phyloP scores from a whole-genome alignment of 768 basidiomycete species.

The Boletellus ananas region DNA sequence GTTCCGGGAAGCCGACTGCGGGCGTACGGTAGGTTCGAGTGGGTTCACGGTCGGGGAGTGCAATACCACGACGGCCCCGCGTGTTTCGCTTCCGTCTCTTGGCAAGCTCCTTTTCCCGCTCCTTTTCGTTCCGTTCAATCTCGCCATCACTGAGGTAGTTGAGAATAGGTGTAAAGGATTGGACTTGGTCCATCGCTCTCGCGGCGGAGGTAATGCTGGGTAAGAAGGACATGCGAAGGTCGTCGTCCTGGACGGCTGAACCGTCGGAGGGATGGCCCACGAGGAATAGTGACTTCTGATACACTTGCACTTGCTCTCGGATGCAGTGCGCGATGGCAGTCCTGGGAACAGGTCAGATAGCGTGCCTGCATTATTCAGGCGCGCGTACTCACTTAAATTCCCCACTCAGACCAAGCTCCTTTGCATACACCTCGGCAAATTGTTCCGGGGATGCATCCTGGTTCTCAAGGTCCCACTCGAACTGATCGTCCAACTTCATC shows the following conservation, averaged over 20 bases:
- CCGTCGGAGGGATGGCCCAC: constrained; percentile 86
- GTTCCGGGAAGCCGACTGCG: constrained; percentile 78
- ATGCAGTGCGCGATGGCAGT: constrained; percentile 95
- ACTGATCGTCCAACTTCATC: constrained; percentile 92
- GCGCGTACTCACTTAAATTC: constrained; percentile 76
- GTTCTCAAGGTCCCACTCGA: constrained; percentile 96
- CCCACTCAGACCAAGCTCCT: constrained; percentile 83
- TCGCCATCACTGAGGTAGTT: constrained; percentile 87
- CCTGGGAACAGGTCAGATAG: constrained; percentile 40
- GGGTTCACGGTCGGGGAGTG: constrained; percentile 89
- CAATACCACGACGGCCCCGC: constrained; percentile 73
- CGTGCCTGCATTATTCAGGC: not conserved
- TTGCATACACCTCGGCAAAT: constrained; percentile 83
- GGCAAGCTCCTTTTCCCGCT: constrained; percentile 89
- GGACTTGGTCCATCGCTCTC: constrained; percentile 73
- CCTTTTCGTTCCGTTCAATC: constrained; percentile 84
- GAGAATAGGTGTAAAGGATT: constrained; percentile 82
- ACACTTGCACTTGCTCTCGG: constrained; percentile 89
- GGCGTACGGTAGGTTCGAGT: constrained; percentile 89
- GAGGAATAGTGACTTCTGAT: constrained; percentile 88
- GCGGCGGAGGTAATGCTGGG: constrained; percentile 71
- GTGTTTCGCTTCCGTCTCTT: constrained; percentile 83
- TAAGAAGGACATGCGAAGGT: constrained; percentile 84
- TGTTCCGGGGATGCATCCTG: constrained; percentile 80
- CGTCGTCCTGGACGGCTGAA: constrained; percentile 77